Base-by-base conservation (phyloP, 1,284 basidiomycete genomes). In the Cryptococcus sp. region DNA sequence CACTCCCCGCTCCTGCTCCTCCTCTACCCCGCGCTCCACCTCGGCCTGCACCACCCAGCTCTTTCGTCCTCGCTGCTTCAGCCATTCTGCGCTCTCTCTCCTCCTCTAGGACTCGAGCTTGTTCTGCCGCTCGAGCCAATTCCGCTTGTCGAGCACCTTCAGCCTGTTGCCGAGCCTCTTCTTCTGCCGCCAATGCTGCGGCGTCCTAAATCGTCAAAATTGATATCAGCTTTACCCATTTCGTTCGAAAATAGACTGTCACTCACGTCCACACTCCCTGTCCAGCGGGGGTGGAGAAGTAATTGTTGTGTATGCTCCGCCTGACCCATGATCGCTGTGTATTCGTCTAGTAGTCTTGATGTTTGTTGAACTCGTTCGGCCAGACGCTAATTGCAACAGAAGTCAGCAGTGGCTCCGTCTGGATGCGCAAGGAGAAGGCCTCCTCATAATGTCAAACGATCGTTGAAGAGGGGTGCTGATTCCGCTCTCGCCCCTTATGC, bases 241-340 rank as follows among this genome's bases (percentile, higher is more conserved):
- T 34, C 8, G 29, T 13, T 10, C 8, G 50, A 34, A 22, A 29
- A 16, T 10, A 39, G 3, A 46, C 15, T 22, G 5, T 15, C 15
- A 70, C 76, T 66, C 55, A 78, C 77, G 50, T 75, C 76, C 17
- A 60, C 48, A 13, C 67, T 64, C 5, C 77, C 77, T 7, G 70
- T 74, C 77, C 77, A 79, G 17, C 58, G 57, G 5, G 71, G 65
- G 52, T 79, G 74, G 25, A 69, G 43, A 19, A 78, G 52, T 19
- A 77, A 56, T 45, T 64, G 50, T 54, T 74, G 70, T 1, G 75
- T 77, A 57, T 78, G 76, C 54, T 76, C 72, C 40, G 75, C 58
- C 57, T 79, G 77, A 25, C 75, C 74, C 38, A 78, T 61, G 19
- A 78, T 56, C 0, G 66, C 63, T 11, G 75, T 71, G 57, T 79